Conservation (phyloP, 2,329 filamentous ascomycete genomes). For the Colletotrichum phormii region DNA sequence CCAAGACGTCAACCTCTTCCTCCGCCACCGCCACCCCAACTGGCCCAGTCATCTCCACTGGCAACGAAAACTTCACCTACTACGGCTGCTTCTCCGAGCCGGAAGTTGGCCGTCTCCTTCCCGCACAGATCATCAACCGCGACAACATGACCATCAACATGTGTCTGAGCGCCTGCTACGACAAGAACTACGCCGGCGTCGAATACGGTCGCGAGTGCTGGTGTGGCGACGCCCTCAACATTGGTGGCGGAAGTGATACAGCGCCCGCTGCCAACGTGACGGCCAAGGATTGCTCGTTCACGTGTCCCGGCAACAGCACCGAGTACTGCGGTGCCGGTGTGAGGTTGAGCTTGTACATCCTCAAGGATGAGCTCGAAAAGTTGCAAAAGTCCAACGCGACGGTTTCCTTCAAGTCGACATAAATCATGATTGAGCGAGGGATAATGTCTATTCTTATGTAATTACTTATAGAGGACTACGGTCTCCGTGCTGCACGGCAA, state of each 20-base stretch:
- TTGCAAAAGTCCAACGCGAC: slow-evolving; percentile 11
- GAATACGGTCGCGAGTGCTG: slow-evolving; percentile 40
- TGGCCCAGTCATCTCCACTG: slow-evolving; percentile 44
- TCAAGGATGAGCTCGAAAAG: slow-evolving; percentile 4
- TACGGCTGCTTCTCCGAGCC: slow-evolving; percentile 51
- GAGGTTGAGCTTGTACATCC: slow-evolving; percentile 48
- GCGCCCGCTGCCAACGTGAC: slow-evolving; percentile 36
- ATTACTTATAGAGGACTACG: background rate
- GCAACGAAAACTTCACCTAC: slow-evolving; percentile 52
- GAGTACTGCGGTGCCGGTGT: slow-evolving; percentile 39
- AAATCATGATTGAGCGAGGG: background rate
- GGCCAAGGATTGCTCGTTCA: slow-evolving; percentile 34
- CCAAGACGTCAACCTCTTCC: background rate
- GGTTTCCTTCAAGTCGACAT: background rate
- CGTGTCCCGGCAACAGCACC: slow-evolving; percentile 32
- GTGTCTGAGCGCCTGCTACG: slow-evolving; percentile 37
- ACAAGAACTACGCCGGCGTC: slow-evolving; percentile 37
- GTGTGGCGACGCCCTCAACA: slow-evolving; percentile 41
- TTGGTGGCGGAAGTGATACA: slow-evolving; percentile 33
- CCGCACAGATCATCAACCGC: slow-evolving; percentile 45
- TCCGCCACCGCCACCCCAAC: slow-evolving; percentile 39
- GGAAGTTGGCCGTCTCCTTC: slow-evolving; percentile 45
- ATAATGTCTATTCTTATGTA: slow-evolving; percentile 7
- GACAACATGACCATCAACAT: slow-evolving; percentile 38
- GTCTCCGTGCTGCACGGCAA: background rate